Evolutionary conservation across 2,329 filamentous ascomycete species (phyloP), one percentile per base, ranked within the genome.

Genomic region (Xylaria multiplex): DNA sequence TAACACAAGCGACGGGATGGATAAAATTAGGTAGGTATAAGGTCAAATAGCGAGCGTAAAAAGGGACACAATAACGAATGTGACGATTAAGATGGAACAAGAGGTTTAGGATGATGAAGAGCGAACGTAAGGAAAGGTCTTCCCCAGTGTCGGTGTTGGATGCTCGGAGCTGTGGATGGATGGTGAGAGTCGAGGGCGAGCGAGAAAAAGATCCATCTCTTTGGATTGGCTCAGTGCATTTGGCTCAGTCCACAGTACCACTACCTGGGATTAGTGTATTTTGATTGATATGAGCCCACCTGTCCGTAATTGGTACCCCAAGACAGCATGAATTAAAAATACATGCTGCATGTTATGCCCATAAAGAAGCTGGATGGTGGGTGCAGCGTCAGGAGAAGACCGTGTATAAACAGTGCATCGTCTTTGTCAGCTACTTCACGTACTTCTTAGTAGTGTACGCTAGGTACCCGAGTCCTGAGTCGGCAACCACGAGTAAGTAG

Each of bases 41-140:
- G 35, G 64, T 70, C 69, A 62, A 65, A 57, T 69, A 75, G 72
- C 72, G 72, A 75, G 65, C 67, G 73, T 74, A 67, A 30, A 66
- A 32, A 56, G 52, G 35, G 32, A 67, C 61, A 59, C 63, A 49
- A 68, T 64, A 69, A 70, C 65, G 70, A 72, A 69, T 63, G 63
- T 61, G 55, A 35, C 53, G 55, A 71, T 70, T 64, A 71, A 55
- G 52, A 68, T 46, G 24, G 58, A 56, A 70, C 43, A 50, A 66
- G 59, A 70, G 63, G 60, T 69, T 53, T 53, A 68, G 65, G 64
- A 53, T 62, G 58, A 65, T 59, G 62, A 65, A 60, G 70, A 69
- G 68, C 66, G 69, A 71, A 69, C 62, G 68, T 67, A 62, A 64
- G 59, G 65, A 66, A 62, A 66, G 62, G 55, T 49, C 52, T 59